Evolutionary conservation across 116 monocot genomes (phyloP).

Genomic region (Trichopus zeylanicus): DNA sequence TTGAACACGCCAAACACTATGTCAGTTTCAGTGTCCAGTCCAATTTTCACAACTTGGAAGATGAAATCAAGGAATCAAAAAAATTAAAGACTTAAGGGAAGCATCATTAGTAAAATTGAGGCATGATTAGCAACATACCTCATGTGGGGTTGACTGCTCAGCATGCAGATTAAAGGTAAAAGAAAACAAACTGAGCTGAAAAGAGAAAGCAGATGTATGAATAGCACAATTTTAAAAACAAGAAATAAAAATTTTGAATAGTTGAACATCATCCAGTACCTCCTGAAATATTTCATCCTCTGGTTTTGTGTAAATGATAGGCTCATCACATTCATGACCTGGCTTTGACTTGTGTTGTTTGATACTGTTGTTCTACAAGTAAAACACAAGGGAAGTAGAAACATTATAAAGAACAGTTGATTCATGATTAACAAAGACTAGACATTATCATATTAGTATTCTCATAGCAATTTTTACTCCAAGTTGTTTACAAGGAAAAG

Average conservation of each 20-base stretch:
- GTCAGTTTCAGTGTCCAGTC: too few relatives aligned
- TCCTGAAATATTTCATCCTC: constrained; percentile 90
- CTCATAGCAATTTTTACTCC: not conserved
- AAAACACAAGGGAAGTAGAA: too few relatives aligned
- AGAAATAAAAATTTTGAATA: not conserved
- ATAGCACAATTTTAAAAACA: not conserved
- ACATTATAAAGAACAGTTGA: too few relatives aligned
- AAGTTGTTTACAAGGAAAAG: not conserved
- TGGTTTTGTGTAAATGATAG: constrained; percentile 61
- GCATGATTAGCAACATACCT: constrained; percentile 71
- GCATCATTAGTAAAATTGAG: too few relatives aligned
- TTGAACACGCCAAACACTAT: too few relatives aligned
- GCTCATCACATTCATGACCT: constrained; percentile 29
- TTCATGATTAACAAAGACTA: too few relatives aligned
- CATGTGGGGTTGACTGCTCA: constrained; percentile 38
- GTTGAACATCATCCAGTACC: constrained; percentile 34
- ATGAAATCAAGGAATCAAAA: too few relatives aligned
- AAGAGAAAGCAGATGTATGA: constrained; percentile 5
- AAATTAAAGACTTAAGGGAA: too few relatives aligned
- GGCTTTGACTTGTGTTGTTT: constrained; percentile 14
- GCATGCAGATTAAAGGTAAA: constrained; percentile 49
- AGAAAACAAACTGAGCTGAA: constrained; percentile 70
- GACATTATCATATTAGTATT: too few relatives aligned
- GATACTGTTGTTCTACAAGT: not conserved
- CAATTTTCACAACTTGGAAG: too few relatives aligned